A percentile compares a stretch with the other conserved stretches of the same genome.
These are phyloP conservation scores for Sugiyamaella xylanicola DNA, from an alignment of 1,139 yeast species.

Conservation along the genomic window DNA sequence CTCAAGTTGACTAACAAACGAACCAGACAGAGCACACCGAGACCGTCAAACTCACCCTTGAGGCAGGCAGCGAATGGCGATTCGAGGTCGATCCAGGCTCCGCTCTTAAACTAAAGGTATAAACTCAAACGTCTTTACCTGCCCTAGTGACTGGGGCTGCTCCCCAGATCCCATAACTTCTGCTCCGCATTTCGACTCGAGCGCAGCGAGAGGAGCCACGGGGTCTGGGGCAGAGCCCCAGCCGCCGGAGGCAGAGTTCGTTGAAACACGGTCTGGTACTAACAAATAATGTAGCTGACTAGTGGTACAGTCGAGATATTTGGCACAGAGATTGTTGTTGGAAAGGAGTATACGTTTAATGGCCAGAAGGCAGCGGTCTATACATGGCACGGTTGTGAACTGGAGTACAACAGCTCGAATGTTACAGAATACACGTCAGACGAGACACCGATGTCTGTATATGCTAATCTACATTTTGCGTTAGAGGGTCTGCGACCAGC, in stretches of 20 bases:
- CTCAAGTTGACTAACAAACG: background rate
- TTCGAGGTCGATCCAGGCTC: conserved; percentile 69
- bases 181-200: too few relatives aligned
- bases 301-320: conserved; percentile 84
- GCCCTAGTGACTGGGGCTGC: too few relatives aligned
- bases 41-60: conserved; percentile 29
- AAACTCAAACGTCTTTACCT: conserved; percentile 13
- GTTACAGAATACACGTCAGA: conserved; percentile 65
- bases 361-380: conserved; percentile 62
- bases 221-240: background rate
- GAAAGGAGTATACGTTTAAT: conserved; percentile 60
- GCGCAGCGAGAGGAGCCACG: conserved; percentile 2
- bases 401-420: conserved; percentile 49
- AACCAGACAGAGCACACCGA: conserved; percentile 17
- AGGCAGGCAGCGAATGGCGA: conserved; percentile 68
- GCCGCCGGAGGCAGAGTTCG: background rate
- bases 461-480: conserved; percentile 73
- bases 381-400: conserved; percentile 58
- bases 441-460: conserved; percentile 66
- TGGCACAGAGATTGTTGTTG: conserved; percentile 87
- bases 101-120: conserved; percentile 56
- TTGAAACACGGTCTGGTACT: too few relatives aligned
- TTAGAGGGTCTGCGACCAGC: conserved; percentile 60
- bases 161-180: too few relatives aligned
- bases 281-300: conserved; percentile 35